Evolutionary conservation across 2,329 filamentous ascomycete genomes (phyloP).

Genomic region (Epicoccum nigrum): DNA sequence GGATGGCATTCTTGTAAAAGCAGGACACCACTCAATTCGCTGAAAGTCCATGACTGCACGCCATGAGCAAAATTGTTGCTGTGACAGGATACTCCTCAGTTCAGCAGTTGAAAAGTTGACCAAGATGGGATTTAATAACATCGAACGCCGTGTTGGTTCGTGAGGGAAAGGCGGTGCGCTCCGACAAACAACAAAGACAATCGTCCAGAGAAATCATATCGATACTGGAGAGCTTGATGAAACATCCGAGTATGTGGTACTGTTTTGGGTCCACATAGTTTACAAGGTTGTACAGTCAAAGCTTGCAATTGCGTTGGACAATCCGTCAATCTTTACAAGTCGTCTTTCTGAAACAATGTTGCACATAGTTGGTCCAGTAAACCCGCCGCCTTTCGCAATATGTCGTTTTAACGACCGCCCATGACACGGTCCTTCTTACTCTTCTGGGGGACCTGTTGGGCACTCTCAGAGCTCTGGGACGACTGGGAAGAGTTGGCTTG

Average conservation of each 20-base stretch:
- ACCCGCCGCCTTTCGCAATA: not conserved
- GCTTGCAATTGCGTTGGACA: not conserved
- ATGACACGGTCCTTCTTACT: conserved; percentile 43
- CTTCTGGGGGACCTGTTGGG: conserved; percentile 25
- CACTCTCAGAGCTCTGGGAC: conserved; percentile 23
- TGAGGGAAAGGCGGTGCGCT: not conserved
- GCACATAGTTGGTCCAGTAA: not conserved
- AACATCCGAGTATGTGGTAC: too few relatives aligned
- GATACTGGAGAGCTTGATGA: too few relatives aligned
- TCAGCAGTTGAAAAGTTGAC: too few relatives aligned
- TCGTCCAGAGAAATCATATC: not conserved
- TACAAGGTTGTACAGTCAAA: not conserved
- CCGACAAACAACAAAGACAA: conserved; percentile 2
- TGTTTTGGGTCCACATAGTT: too few relatives aligned
- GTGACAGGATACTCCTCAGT: too few relatives aligned
- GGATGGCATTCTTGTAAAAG: conserved; percentile 12
- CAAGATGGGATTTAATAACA: not conserved
- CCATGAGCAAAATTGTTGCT: conserved; percentile 10
- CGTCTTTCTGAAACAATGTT: not conserved
- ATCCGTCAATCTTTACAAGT: not conserved
- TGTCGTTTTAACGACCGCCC: conserved; percentile 20
- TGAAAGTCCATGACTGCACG: conserved; percentile 5
- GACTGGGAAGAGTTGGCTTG: conserved; percentile 30
- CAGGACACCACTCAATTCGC: conserved; percentile 4
- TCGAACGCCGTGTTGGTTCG: not conserved